A percentile compares a stretch with the other conserved stretches of the same genome.
These are phyloP conservation scores for Chlamydomonas sp. DNA, from an alignment of 139 green algal species.

Conservation along the genomic window DNA sequence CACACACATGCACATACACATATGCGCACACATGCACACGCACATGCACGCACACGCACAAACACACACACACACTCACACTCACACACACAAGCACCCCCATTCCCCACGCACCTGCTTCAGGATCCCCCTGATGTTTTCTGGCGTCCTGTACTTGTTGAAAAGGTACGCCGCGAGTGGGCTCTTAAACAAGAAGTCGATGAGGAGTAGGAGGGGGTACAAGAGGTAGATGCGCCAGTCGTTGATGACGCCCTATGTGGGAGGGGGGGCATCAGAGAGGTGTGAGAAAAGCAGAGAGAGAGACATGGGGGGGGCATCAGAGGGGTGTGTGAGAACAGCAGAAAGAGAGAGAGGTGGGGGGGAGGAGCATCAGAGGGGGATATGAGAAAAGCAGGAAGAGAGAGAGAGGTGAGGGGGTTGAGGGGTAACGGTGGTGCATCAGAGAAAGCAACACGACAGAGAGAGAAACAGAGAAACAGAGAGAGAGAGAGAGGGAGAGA, in stretches of 20 bases:
- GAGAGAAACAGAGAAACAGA: too few relatives aligned
- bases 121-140: conserved; percentile 59
- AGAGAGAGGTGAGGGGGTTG: too few relatives aligned
- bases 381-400: too few relatives aligned
- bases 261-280: conserved; percentile 5
- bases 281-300: too few relatives aligned
- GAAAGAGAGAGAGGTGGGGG: too few relatives aligned
- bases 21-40: neutral
- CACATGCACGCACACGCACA: neutral
- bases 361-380: too few relatives aligned
- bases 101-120: conserved; percentile 28
- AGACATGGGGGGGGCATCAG: too few relatives aligned
- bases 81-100: conserved; percentile 22
- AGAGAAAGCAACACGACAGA: too few relatives aligned
- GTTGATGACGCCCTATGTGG: conserved; percentile 13
- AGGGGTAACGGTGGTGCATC: too few relatives aligned
- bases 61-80: neutral
- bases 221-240: conserved; percentile 79
- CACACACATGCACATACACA: neutral
- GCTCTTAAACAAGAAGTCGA: conserved; percentile 79
- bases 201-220: conserved; percentile 72
- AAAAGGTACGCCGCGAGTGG: conserved; percentile 53
- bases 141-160: conserved; percentile 42
- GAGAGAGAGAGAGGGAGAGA: too few relatives aligned
- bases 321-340: too few relatives aligned